Evolutionary conservation across 192 early-diverging fungal species (phyloP).

Genomic region (Backusella sp.): DNA sequence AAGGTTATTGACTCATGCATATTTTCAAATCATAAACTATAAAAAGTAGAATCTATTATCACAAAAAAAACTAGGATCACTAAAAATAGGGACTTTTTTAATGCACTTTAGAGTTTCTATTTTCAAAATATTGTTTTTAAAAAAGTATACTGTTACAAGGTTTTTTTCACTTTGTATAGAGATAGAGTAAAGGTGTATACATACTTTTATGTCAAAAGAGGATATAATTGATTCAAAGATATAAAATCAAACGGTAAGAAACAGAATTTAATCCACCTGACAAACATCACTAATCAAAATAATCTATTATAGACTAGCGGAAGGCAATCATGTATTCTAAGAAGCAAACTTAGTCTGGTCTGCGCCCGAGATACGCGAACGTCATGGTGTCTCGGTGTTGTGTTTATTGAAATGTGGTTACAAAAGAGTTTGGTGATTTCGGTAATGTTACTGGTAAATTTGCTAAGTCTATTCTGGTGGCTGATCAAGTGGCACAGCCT

Average conservation of each 20-base stretch:
- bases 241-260: constrained; percentile 40
- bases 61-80: too few species aligned
- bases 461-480: constrained; percentile 52
- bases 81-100: too few species aligned
- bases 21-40: too few species aligned
- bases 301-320: constrained; percentile 17
- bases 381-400: constrained; percentile 61
- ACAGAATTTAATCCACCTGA: background rate
- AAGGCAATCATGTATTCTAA: background rate
- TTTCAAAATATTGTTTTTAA: too few species aligned
- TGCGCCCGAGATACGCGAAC: constrained; percentile 61
- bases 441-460: constrained; percentile 51
- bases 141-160: too few species aligned
- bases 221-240: constrained; percentile 44
- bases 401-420: constrained; percentile 67
- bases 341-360: constrained; percentile 30
- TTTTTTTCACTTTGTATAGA: too few species aligned
- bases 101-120: too few species aligned
- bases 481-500: background rate
- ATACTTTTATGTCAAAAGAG: too few species aligned
- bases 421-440: constrained; percentile 50
- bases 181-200: too few species aligned
- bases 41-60: too few species aligned
- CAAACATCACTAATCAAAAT: background rate
- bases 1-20: too few species aligned